Conservation (phyloP, 345 rosid genomes). For the Salix caprea region DNA sequence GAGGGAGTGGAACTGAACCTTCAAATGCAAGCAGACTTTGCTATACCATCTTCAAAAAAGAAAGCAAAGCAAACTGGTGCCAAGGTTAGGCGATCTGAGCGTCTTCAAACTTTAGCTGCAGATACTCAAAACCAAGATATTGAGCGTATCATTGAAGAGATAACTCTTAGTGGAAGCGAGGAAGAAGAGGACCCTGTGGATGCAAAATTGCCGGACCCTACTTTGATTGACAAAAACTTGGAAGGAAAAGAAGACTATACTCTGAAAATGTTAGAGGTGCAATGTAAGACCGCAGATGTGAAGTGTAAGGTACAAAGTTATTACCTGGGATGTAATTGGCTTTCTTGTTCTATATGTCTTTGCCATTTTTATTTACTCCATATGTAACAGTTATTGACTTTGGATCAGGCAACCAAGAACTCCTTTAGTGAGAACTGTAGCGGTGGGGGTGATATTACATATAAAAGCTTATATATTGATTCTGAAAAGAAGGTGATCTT, state of each 20-base stretch:
- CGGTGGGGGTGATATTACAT: constrained; percentile 17
- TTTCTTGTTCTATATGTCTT: background rate
- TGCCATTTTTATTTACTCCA: background rate
- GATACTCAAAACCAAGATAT: constrained; percentile 15
- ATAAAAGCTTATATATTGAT: constrained; percentile 41
- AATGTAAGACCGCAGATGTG: constrained; percentile 15
- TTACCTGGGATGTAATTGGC: background rate
- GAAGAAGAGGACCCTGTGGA: constrained; percentile 28
- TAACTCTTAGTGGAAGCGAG: constrained; percentile 35
- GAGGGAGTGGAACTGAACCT: constrained; percentile 11
- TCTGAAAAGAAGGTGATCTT: constrained; percentile 47
- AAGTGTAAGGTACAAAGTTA: constrained; percentile 20
- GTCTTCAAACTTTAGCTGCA: constrained; percentile 23
- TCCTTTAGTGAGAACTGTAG: constrained; percentile 4
- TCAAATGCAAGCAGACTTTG: background rate
- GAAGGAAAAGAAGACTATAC: constrained; percentile 33
- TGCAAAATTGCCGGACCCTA: constrained; percentile 14
- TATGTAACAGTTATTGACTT: background rate
- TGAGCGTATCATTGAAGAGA: constrained; percentile 28
- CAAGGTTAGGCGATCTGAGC: constrained; percentile 36
- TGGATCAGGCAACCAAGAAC: constrained; percentile 17
- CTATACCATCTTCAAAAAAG: background rate
- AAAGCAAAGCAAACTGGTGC: background rate
- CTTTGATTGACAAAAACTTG: constrained; percentile 3
- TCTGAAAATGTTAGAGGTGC: constrained; percentile 23